A percentile compares a stretch with the other conserved stretches of the same genome.
Conservation (phyloP, 2,329 filamentous ascomycete species). For the Exophiala viscosa region DNA sequence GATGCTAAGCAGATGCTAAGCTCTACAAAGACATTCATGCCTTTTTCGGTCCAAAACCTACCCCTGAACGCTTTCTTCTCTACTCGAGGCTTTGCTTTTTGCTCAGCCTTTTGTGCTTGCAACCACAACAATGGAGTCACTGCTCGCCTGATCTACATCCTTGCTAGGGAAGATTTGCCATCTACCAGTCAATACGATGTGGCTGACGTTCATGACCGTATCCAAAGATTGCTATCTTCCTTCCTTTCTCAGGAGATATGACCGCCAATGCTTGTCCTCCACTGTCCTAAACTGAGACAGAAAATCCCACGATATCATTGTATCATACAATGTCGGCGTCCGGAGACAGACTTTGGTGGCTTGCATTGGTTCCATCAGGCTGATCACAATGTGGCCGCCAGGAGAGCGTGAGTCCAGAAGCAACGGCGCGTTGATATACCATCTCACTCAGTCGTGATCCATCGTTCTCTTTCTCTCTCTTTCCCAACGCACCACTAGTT, state of each 20-base stretch:
- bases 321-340: not conserved
- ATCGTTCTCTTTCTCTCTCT: not conserved
- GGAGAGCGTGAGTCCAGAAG: not conserved
- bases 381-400: slow-evolving; percentile 3
- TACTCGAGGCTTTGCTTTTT: not conserved
- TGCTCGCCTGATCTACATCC: too few relatives aligned
- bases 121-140: too few relatives aligned
- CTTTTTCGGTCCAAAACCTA: not conserved
- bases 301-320: slow-evolving; percentile 3
- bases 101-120: not conserved
- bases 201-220: slow-evolving; percentile 5
- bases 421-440: slow-evolving; percentile 14
- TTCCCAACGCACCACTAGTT: slow-evolving; percentile 7
- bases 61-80: slow-evolving; percentile 9
- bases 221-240: slow-evolving; percentile 14
- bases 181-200: not conserved
- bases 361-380: slow-evolving; percentile 11
- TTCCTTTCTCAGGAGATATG: not conserved
- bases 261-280: slow-evolving; percentile 3
- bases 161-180: not conserved
- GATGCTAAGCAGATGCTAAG: not conserved
- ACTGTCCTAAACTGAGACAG: slow-evolving; percentile 20
- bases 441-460: not conserved
- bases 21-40: slow-evolving; percentile 1
- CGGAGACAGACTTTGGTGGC: slow-evolving; percentile 3